Evolutionary conservation across 1,284 basidiomycete species (phyloP).

Genomic region (Puccinia coronata): DNA sequence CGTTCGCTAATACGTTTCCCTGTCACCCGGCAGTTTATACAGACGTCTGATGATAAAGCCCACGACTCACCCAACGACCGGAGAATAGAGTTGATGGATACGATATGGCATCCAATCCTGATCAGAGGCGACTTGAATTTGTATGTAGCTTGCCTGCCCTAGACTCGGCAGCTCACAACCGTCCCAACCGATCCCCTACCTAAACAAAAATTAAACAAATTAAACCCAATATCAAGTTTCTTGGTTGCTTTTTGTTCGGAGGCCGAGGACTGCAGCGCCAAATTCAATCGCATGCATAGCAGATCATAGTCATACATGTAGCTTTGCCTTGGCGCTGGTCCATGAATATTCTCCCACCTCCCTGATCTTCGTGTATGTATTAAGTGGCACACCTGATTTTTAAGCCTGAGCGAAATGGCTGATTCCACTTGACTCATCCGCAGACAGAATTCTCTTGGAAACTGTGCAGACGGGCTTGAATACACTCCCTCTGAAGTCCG

Average conservation of each 20-base stretch:
- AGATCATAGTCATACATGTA: background rate
- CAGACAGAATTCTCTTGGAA: background rate
- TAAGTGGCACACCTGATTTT: background rate
- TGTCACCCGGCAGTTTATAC: background rate
- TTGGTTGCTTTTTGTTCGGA: background rate
- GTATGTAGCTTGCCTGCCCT: no score
- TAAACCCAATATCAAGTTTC: no score
- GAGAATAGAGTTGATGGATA: no score
- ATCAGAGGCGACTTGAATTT: no score
- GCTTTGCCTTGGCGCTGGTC: background rate
- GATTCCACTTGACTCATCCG: background rate
- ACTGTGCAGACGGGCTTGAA: background rate
- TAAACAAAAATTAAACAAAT: no score
- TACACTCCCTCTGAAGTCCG: background rate
- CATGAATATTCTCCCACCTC: background rate
- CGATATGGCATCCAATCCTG: no score
- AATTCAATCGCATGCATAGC: constrained; percentile 2
- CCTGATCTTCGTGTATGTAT: background rate
- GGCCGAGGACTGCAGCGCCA: background rate
- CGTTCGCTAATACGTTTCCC: background rate
- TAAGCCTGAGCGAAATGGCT: background rate
- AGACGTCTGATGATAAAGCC: no score
- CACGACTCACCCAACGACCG: no score
- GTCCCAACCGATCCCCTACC: no score
- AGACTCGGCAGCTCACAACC: no score